phyloP scores from a whole-genome alignment of 169 alveolate species.

The Miamiensis avidus region DNA sequence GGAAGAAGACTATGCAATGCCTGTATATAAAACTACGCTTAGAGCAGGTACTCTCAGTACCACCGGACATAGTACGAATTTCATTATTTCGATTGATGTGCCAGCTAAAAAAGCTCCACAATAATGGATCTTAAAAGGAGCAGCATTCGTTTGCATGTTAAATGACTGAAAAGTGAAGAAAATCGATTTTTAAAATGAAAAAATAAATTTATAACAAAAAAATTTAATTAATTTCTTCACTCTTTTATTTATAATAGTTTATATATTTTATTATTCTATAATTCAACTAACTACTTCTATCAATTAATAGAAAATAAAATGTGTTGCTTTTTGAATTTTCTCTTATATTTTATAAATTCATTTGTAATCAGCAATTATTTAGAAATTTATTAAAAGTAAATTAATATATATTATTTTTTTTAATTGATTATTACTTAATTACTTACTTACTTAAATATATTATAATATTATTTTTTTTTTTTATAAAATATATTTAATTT shows the following conservation, averaged over 20 bases:
- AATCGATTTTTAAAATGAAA: background rate
- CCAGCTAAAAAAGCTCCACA: conserved; percentile 74
- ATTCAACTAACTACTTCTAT: too few species aligned
- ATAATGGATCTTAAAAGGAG: conserved; percentile 88
- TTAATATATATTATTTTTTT: too few species aligned
- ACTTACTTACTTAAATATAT: too few species aligned
- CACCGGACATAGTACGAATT: conserved; percentile 88
- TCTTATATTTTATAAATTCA: too few species aligned
- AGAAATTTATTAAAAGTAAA: too few species aligned
- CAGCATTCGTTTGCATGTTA: conserved; percentile 78
- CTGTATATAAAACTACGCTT: conserved; percentile 85
- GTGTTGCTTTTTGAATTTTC: too few species aligned
- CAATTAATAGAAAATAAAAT: too few species aligned
- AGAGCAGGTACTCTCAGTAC: conserved; percentile 86
- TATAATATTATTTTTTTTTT: too few species aligned
- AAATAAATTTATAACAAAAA: background rate
- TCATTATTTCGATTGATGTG: conserved; percentile 70
- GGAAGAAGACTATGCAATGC: conserved; percentile 71
- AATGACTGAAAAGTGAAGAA: conserved; percentile 57
- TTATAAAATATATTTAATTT: too few species aligned
- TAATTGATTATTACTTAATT: too few species aligned
- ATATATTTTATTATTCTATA: too few species aligned
- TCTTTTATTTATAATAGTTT: background rate
- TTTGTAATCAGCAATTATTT: too few species aligned
- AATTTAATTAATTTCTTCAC: background rate